Percentiles rank a stretch among this genome's conserved stretches.
phyloP scores from a whole-genome alignment of 1,284 basidiomycete genomes.

The Singerocomus inundabilis region DNA sequence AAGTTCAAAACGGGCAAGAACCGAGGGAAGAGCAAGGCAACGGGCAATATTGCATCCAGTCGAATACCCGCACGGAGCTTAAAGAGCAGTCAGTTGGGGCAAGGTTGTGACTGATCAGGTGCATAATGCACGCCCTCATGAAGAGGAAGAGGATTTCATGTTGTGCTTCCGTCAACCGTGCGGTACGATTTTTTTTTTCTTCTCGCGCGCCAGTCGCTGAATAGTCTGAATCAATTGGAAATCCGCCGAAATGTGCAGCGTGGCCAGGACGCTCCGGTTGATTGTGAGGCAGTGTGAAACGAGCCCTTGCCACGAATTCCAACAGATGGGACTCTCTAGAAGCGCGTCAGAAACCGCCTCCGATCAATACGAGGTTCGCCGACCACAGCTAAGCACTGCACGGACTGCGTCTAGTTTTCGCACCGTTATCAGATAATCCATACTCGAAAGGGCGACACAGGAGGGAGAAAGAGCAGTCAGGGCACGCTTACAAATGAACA shows the following conservation, averaged over 20 bases:
- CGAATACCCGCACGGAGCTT: constrained; percentile 28
- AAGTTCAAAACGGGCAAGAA: constrained; percentile 16
- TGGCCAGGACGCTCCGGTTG: constrained; percentile 10
- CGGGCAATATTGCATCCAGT: constrained; percentile 14
- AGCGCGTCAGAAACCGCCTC: constrained; percentile 22
- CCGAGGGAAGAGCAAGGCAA: constrained; percentile 26
- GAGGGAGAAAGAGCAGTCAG: constrained; percentile 6
- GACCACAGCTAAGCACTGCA: constrained; percentile 32
- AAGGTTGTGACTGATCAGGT: constrained; percentile 10
- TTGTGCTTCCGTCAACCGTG: constrained; percentile 5
- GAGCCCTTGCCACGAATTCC: constrained; percentile 21
- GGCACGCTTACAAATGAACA: constrained; percentile 4
- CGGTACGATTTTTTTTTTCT: background rate
- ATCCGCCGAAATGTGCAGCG: constrained; percentile 8
- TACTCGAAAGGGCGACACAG: constrained; percentile 6
- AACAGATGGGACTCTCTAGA: constrained; percentile 14
- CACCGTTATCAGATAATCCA: constrained; percentile 25
- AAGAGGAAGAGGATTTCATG: constrained; percentile 11
- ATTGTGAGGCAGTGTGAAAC: constrained; percentile 23
- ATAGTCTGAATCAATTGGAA: constrained; percentile 12
- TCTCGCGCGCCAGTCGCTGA: constrained; percentile 16
- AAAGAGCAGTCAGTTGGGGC: constrained; percentile 16
- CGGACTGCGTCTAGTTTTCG: constrained; percentile 1
- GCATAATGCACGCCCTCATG: constrained; percentile 8
- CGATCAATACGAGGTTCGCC: constrained; percentile 26